phyloP scores from a whole-genome alignment of 805 yeast genomes.

The Saturnispora bothae region DNA sequence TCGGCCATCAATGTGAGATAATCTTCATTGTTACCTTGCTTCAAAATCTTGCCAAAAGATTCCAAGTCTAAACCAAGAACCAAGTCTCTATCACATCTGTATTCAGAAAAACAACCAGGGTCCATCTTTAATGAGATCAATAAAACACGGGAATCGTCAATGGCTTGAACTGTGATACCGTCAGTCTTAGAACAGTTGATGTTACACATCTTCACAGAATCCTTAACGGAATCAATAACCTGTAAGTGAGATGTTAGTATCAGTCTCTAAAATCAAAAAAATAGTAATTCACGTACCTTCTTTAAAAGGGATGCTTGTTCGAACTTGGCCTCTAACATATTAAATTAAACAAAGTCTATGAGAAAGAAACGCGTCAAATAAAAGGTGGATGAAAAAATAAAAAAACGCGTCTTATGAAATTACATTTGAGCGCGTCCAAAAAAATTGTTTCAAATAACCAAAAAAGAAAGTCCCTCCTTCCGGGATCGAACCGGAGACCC shows the following conservation, averaged over 20 bases:
- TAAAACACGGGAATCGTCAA: conserved; percentile 92
- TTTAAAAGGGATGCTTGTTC: conserved; percentile 87
- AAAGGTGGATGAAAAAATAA: neutral
- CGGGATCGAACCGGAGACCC: conserved; percentile 20
- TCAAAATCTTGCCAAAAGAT: conserved; percentile 78
- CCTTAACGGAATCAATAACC: conserved; percentile 89
- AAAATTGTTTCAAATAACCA: neutral
- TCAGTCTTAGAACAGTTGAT: conserved; percentile 84
- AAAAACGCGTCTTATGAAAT: conserved; percentile 1
- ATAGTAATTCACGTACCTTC: conserved; percentile 37
- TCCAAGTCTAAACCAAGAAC: conserved; percentile 87
- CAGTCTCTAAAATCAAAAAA: no score
- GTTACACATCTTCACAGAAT: conserved; percentile 89
- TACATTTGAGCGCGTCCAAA: neutral
- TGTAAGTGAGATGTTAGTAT: conserved; percentile 10
- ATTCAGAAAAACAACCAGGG: conserved; percentile 77
- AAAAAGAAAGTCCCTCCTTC: conserved; percentile 14
- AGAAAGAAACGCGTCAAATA: neutral
- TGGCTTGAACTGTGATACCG: conserved; percentile 94
- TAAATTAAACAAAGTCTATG: neutral
- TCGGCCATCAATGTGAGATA: conserved; percentile 83
- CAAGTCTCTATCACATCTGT: conserved; percentile 90
- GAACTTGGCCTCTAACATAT: conserved; percentile 96
- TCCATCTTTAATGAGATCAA: conserved; percentile 83
- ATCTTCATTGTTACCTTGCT: conserved; percentile 86